phyloP scores from a whole-genome alignment of 257 asterid species.

The Agastache rugosa region DNA sequence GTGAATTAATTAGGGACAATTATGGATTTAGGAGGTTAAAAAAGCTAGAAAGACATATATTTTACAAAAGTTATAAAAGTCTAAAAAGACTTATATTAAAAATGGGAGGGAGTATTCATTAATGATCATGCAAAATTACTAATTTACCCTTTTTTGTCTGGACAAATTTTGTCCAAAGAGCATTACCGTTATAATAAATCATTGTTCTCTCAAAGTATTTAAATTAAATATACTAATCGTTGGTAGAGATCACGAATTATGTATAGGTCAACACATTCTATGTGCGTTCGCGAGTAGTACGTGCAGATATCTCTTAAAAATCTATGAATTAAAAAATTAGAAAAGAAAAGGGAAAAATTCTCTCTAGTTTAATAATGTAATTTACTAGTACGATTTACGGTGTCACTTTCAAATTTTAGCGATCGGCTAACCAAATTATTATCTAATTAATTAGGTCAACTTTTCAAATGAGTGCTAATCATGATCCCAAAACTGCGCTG shows the following conservation, averaged over 20 bases:
- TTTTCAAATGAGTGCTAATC: background rate
- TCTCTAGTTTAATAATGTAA: background rate
- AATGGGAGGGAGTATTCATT: too few species aligned
- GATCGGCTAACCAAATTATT: background rate
- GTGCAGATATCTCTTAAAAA: background rate
- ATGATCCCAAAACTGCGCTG: background rate
- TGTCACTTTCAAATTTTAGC: background rate
- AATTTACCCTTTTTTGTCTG: too few species aligned
- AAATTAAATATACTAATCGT: too few species aligned
- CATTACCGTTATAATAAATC: too few species aligned
- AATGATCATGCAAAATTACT: too few species aligned
- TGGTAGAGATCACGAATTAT: background rate
- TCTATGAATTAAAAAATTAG: background rate
- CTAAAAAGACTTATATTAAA: too few species aligned
- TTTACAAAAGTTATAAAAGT: too few species aligned
- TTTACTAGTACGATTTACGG: background rate
- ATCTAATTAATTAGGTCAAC: constrained; percentile 18
- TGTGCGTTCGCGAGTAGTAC: background rate
- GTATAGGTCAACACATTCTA: background rate
- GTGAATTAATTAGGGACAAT: too few species aligned
- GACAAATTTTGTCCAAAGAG: too few species aligned
- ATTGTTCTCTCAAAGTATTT: too few species aligned
- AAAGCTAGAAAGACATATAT: too few species aligned
- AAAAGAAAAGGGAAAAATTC: background rate
- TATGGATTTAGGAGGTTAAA: too few species aligned